Base-by-base conservation (phyloP, 2,329 filamentous ascomycete genomes). In the Tolypocladium nubicola region DNA sequence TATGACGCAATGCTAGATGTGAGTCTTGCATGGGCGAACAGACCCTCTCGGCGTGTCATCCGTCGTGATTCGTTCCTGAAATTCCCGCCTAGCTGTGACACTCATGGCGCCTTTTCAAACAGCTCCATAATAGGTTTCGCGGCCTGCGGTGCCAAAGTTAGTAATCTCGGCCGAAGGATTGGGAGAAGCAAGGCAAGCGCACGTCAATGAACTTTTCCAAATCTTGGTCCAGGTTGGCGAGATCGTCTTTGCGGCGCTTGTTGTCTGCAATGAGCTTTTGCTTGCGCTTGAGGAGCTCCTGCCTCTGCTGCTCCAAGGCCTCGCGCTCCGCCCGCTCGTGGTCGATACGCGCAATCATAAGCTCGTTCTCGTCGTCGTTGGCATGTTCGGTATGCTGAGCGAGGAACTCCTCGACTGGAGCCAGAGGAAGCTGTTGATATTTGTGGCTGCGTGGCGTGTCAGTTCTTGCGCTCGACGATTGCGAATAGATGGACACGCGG, bases 201-300 rank as follows among this genome's bases (percentile, higher is more conserved):
- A 90, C 89, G 72, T 95, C 90, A 66, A 96, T 93, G 68, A 96
- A 96, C 67, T 89, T 92, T 74, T 97, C 94, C 58, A 97, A 76
- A 71, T 96, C 90, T 67, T 89, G 88, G 66, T 99, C 94, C 60
- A 99, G 76, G 66, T 88, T 96, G 23, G 89, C 91, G 53, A 99
- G 76, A 66, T 97, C 91, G 57, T 97, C 92, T 70, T 96, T 96
- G 63, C 93, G 83, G 74, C 90, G 90, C 75, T 95, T 96, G 70
- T 97, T 97, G 69, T 85, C 82, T 1, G 80, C 76, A 55, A 83
- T 84, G 53, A 85, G 76, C 69, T 84, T 84, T 63, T 82, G 79
- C 65, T 84, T 85, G 55, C 79, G 74, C 68, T 81, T 90, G 52
- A 91, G 74, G 2, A 92, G 77, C 63, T 88, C 87, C 70, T 91